These are phyloP conservation scores for Cornus suecica DNA, from an alignment of 148 eudicot genomes.

Conservation along the genomic window DNA sequence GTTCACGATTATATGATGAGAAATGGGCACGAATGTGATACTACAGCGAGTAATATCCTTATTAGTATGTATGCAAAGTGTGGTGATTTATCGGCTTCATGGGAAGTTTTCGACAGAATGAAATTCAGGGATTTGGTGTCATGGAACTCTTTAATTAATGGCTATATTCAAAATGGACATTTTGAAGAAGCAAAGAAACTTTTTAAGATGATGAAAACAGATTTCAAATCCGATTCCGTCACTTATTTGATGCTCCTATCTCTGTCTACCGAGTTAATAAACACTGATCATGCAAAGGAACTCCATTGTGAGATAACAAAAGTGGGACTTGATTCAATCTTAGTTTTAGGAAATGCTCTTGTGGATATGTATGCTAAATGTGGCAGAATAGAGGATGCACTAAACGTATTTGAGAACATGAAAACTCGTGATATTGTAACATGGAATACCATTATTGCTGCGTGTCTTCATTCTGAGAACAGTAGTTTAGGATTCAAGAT, in stretches of 20 bases:
- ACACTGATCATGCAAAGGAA: slow-evolving; percentile 19
- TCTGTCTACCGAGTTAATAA: slow-evolving; percentile 19
- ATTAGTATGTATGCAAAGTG: slow-evolving; percentile 43
- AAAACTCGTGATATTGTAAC: slow-evolving; percentile 34
- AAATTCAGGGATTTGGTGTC: slow-evolving; percentile 33
- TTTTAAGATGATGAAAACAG: slow-evolving; percentile 17
- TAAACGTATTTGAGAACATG: slow-evolving; percentile 39
- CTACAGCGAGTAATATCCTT: slow-evolving; percentile 26
- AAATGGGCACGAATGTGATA: slow-evolving; percentile 27
- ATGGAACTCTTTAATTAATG: slow-evolving; percentile 33
- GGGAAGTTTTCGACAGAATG: slow-evolving; percentile 33
- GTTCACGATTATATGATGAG: slow-evolving; percentile 31
- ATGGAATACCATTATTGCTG: slow-evolving; percentile 41
- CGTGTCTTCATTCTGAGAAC: slow-evolving; percentile 30
- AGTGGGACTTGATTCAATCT: slow-evolving; percentile 29
- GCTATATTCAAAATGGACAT: slow-evolving; percentile 23
- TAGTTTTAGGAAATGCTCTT: slow-evolving; percentile 42
- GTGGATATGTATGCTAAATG: slow-evolving; percentile 43
- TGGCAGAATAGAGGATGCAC: slow-evolving; percentile 27
- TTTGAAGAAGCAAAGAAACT: slow-evolving; percentile 25
- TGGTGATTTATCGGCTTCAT: slow-evolving; percentile 24
- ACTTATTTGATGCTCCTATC: slow-evolving; percentile 32
- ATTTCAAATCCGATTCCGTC: slow-evolving; percentile 25
- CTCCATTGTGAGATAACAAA: slow-evolving; percentile 39
- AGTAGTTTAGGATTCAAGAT: slow-evolving; percentile 32